Base-by-base conservation (phyloP, 306 rosid species). In the Prunus fruticosa region DNA sequence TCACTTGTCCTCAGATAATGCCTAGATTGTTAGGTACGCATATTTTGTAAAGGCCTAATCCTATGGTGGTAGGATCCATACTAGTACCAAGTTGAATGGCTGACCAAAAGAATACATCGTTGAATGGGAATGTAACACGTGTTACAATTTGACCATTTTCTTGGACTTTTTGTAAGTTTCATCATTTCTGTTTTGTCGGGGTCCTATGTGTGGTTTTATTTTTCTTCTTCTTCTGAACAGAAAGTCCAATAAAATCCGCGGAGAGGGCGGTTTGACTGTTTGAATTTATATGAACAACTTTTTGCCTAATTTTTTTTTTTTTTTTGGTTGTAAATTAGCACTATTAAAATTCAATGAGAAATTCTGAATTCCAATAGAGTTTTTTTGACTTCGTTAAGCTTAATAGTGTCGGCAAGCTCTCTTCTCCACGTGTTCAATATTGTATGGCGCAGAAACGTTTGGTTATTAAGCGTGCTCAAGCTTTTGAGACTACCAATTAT, bases 251-350 rank as follows among this genome's bases (percentile, higher is more conserved):
- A 19, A 49, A 47, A 46, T 67, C 20, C 6, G 7, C 1, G 54
- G 56, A 12, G 20, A 13, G 71, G 82, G 50, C 82, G 72, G 82
- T 46, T 66, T 56, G 73, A 63, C 5, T 54, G 63, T 56, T 73
- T 28, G 69, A 66, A 51, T 15, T 72, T 30, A 69, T 27, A 14
- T 15, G 9, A 6, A 38, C 16, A 20, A 56, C 28, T 20, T 8
- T 23, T 58, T 14, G 2, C 52, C 15, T 47, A 3, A 47, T 11
- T 10, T 47, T 10, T 11, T 12, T 11, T n/a, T n/a, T n/a, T n/a
- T n/a, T n/a, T n/a, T n/a, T n/a, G n/a, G n/a, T 47, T 47, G 16
- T 12, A 1, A 38, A 38, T 38, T 7, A 38, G 43, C 43, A 7
- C 2, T 38, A 6, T 38, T 38, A 6, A 38, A 38, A 38, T 6